Evolutionary conservation across 352 stramenopile species (phyloP), one percentile per base, ranked within the genome.

Genomic region (Bremia lactucae): DNA sequence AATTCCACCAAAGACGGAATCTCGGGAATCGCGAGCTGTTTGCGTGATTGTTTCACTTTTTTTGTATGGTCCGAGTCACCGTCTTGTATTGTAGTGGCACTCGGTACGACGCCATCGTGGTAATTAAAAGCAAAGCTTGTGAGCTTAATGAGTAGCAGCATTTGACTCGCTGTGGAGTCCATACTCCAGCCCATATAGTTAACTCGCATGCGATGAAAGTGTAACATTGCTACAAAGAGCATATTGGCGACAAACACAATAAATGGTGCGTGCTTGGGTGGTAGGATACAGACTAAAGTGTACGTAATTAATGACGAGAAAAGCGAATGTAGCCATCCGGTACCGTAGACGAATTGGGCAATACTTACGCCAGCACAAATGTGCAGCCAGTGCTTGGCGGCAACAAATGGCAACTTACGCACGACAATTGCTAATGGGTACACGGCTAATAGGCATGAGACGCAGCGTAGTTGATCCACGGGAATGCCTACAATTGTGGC

Each of bases 41-140:
- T 58, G 8, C 76, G 76, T 1, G 41, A 45, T 15, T 48, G 34
- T 29, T 72, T 67, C 20, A 74, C 46, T 20, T 59, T 59, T 22
- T 57, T 58, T 29, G 52, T 48, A 24, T 42, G 29, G 8, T 41
- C 50, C 46, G 58, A 38, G 2, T 47, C 39, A 0, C 26, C 38
- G 3, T 57, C 58, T 41, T 66, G 67, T 21, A 50, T 62, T 37
- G 68, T 42, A 19, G 52, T 48, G 1, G 67, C 62, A 65, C 83
- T 69, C 48, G 72, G 65, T 11, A 88, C 68, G 0, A 81, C 79
- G 34, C 92, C 91, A 53, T 98, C 95, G 59, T 96, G 95, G 47
- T 97, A 83, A 61, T 98, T 98, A 75, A 89, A 98, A n/a, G 88
- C 93, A 53, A 98, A 95, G 62, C 89, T 94, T 45, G 94, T 98